Conservation (phyloP, 192 early-diverging fungal species). For the Chytriomyces sp. region DNA sequence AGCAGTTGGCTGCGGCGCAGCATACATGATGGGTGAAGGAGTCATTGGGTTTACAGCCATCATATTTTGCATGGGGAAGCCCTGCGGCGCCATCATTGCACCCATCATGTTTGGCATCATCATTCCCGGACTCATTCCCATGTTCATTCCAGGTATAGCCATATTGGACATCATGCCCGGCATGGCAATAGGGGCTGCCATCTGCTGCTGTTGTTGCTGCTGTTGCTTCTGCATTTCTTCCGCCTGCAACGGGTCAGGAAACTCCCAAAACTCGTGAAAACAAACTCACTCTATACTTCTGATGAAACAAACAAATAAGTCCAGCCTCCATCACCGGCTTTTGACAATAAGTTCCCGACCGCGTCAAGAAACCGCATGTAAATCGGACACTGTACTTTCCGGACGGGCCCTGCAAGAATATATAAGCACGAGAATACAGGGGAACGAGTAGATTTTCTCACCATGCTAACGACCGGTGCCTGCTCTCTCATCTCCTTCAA, state of each 20-base stretch:
- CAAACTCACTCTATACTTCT: constrained; percentile 28
- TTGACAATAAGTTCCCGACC: constrained; percentile 43
- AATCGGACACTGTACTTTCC: constrained; percentile 32
- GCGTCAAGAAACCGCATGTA: constrained; percentile 42
- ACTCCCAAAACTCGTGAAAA: background rate
- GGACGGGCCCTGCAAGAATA: constrained; percentile 19
- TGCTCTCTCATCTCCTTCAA: constrained; percentile 26
- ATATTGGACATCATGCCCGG: constrained; percentile 14
- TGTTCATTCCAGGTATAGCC: background rate
- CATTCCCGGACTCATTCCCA: constrained; percentile 3
- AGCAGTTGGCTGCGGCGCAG: background rate
- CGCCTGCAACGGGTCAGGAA: constrained; percentile 3
- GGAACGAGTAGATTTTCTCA: background rate
- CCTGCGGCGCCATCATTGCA: background rate
- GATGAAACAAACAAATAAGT: constrained; percentile 48
- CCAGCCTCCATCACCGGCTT: constrained; percentile 40
- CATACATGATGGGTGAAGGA: background rate
- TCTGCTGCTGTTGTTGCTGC: background rate
- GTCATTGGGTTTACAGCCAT: background rate
- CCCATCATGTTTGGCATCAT: constrained; percentile 8
- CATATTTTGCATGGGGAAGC: background rate
- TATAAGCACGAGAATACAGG: background rate
- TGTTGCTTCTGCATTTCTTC: constrained; percentile 12
- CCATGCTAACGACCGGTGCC: constrained; percentile 27
- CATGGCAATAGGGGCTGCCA: constrained; percentile 9